Conservation (phyloP, 345 rosid genomes). For the Arabidopsis thaliana region DNA sequence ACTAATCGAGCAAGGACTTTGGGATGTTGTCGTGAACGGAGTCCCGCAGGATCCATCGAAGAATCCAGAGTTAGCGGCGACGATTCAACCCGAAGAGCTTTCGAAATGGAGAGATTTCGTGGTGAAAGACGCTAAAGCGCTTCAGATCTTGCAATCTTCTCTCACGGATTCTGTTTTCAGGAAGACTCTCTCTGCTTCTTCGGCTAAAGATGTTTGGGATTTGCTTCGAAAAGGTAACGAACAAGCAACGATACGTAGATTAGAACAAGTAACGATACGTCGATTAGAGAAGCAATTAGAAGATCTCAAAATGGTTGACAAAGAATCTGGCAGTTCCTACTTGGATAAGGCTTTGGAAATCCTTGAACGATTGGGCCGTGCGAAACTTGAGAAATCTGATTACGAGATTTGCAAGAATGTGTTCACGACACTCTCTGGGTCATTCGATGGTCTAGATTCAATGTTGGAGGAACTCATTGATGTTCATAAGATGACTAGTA, state of each 20-base stretch:
- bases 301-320: background rate
- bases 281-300: background rate
- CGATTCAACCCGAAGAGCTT: background rate
- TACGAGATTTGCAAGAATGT: background rate
- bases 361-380: background rate
- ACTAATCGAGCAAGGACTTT: background rate
- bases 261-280: background rate
- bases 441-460: background rate
- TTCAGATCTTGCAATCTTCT: background rate
- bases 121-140: background rate
- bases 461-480: background rate
- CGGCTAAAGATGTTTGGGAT: background rate
- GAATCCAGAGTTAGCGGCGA: background rate
- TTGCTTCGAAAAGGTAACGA: background rate
- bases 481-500: background rate
- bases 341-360: background rate
- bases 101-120: background rate
- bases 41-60: background rate
- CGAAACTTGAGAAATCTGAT: background rate
- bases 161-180: background rate
- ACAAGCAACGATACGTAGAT: background rate
- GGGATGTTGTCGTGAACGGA: background rate
- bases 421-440: background rate
- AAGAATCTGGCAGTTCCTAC: background rate
- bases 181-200: background rate